Conservation (phyloP, 805 yeast genomes). For the Grigorovia yakushimaensis region DNA sequence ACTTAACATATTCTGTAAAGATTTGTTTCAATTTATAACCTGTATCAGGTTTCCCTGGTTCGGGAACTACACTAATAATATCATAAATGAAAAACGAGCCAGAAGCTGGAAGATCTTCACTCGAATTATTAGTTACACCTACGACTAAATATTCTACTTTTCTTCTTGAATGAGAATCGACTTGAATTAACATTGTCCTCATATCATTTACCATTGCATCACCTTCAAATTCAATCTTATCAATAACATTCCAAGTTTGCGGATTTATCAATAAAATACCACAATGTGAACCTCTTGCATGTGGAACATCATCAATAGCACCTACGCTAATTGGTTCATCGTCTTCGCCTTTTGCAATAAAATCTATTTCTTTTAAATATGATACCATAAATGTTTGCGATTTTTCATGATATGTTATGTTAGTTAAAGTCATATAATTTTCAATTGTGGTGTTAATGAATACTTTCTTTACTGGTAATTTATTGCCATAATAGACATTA, state of each 20-base stretch:
- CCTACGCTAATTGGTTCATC: slow-evolving; percentile 51
- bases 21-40: slow-evolving; percentile 67
- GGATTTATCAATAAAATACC: slow-evolving; percentile 61
- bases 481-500: slow-evolving; percentile 44
- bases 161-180: slow-evolving; percentile 31
- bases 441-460: slow-evolving; percentile 34
- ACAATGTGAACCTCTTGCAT: slow-evolving; percentile 51
- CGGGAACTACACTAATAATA: slow-evolving; percentile 76
- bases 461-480: slow-evolving; percentile 47
- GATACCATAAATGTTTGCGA: slow-evolving; percentile 56
- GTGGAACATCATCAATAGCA: slow-evolving; percentile 34
- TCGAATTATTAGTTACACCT: slow-evolving; percentile 69
- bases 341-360: slow-evolving; percentile 64
- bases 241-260: slow-evolving; percentile 65
- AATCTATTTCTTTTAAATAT: slow-evolving; percentile 48
- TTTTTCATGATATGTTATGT: slow-evolving; percentile 58
- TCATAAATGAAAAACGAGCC: slow-evolving; percentile 73
- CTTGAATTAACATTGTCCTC: slow-evolving; percentile 29
- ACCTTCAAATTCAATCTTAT: slow-evolving; percentile 52
- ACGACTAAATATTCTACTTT: slow-evolving; percentile 60
- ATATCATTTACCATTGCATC: slow-evolving; percentile 45
- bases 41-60: slow-evolving; percentile 77
- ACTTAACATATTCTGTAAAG: slow-evolving; percentile 65
- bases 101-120: slow-evolving; percentile 71
- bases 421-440: slow-evolving; percentile 41